Evolutionary conservation across 2,329 filamentous ascomycete species (phyloP).

Genomic region (Chrysosporium queenslandicum): DNA sequence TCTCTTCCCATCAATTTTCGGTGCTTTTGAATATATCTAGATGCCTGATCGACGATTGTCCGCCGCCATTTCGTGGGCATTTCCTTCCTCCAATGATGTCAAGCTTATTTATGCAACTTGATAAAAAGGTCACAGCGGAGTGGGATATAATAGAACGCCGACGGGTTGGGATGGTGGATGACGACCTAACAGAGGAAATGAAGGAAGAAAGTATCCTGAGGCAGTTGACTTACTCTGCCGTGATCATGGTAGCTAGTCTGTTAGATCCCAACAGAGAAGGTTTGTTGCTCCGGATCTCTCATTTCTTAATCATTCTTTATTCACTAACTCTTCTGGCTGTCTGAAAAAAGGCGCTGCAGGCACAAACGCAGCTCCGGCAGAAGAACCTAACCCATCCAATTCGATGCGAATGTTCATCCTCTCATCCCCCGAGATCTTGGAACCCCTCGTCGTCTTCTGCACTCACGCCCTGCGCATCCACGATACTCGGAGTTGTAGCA

Average conservation of each 20-base stretch:
- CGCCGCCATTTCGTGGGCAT: conserved; percentile 60
- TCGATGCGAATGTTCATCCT: conserved; percentile 72
- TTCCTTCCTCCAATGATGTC: conserved; percentile 80
- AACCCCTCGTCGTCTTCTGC: conserved; percentile 83
- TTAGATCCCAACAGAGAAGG: conserved; percentile 61
- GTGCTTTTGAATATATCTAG: conserved; percentile 83
- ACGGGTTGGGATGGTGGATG: conserved; percentile 54
- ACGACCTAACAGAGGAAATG: conserved; percentile 90
- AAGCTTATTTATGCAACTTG: conserved; percentile 73
- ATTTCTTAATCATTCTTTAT: not conserved
- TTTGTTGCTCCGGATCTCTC: conserved; percentile 33
- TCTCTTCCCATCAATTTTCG: conserved; percentile 88
- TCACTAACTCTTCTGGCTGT: not conserved
- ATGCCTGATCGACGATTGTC: conserved; percentile 85
- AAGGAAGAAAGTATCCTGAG: conserved; percentile 91
- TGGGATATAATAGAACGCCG: conserved; percentile 64
- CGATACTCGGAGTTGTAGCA: conserved; percentile 77
- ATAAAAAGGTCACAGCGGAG: conserved; percentile 74
- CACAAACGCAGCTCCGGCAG: not conserved
- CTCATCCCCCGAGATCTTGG: conserved; percentile 64
- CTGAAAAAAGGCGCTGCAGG: not conserved
- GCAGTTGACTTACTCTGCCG: conserved; percentile 82
- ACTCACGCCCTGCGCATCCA: conserved; percentile 82
- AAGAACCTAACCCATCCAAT: conserved; percentile 29
- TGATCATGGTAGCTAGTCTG: conserved; percentile 82